These are phyloP conservation scores for Kurtzmaniella fragi DNA, from an alignment of 805 yeast species.

Conservation along the genomic window DNA sequence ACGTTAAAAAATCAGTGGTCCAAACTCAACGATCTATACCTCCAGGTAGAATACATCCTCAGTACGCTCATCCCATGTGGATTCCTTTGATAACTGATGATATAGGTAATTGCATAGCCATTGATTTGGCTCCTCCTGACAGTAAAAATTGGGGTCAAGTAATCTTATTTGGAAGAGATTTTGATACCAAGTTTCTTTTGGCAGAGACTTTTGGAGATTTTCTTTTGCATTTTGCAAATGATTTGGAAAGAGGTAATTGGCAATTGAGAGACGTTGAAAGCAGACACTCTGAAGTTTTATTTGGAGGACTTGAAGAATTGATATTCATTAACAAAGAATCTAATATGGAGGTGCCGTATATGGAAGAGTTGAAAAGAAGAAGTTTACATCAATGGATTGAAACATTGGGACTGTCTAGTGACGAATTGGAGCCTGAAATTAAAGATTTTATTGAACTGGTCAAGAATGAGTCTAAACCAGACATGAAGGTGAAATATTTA, in stretches of 20 bases:
- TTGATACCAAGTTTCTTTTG: constrained; percentile 80
- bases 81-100: constrained; percentile 85
- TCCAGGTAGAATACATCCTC: constrained; percentile 62
- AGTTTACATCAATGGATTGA: constrained; percentile 29
- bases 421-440: constrained; percentile 8
- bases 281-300: constrained; percentile 44
- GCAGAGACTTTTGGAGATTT: constrained; percentile 91
- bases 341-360: constrained; percentile 38
- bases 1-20: constrained; percentile 7
- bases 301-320: constrained; percentile 69
- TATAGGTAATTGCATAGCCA: constrained; percentile 86
- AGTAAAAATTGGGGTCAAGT: constrained; percentile 77
- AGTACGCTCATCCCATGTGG: constrained; percentile 90
- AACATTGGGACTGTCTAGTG: constrained; percentile 14
- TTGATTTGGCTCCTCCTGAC: constrained; percentile 69
- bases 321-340: constrained; percentile 60
- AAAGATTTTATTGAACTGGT: constrained; percentile 13
- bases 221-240: constrained; percentile 75
- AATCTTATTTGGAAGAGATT: constrained; percentile 89
- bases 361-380: constrained; percentile 35
- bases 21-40: constrained; percentile 68
- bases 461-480: constrained; percentile 15
- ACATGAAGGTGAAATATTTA: constrained; percentile 13
- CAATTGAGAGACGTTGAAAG: constrained; percentile 56
- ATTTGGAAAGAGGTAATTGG: constrained; percentile 80